A percentile compares a stretch with the other conserved stretches of the same genome.
Conservation (phyloP, 1,139 yeast genomes). For the Geotrichum cucujoidarum region DNA sequence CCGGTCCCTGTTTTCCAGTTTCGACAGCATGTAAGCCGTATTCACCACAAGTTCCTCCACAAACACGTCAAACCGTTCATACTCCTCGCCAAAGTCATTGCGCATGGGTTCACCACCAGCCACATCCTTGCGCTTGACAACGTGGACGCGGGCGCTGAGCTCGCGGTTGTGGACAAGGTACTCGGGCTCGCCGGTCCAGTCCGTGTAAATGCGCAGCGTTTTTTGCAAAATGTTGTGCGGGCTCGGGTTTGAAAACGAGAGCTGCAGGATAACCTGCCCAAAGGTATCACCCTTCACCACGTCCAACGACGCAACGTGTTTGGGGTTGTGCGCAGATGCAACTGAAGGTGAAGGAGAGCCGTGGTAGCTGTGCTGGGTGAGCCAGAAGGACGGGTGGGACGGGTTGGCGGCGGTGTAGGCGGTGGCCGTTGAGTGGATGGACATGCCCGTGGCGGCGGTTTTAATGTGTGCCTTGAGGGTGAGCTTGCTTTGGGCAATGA, state of each 20-base stretch:
- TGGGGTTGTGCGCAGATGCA: not conserved
- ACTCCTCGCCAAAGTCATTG: slow-evolving; percentile 22
- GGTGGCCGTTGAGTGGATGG: not conserved
- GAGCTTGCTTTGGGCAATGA: slow-evolving; percentile 22
- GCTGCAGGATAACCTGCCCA: slow-evolving; percentile 23
- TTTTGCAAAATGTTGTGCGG: slow-evolving; percentile 20
- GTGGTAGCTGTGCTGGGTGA: not conserved
- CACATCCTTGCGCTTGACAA: slow-evolving; percentile 15
- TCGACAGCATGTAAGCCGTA: slow-evolving; percentile 23
- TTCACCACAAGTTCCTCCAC: slow-evolving; percentile 24
- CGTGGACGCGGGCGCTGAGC: slow-evolving; percentile 23
- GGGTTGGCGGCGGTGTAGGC: too few species aligned
- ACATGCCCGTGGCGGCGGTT: slow-evolving; percentile 1
- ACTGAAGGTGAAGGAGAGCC: not conserved
- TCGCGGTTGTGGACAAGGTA: slow-evolving; percentile 24
- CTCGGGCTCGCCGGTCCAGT: slow-evolving; percentile 24
- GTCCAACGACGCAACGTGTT: slow-evolving; percentile 18
- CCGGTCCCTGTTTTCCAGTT: too few species aligned
- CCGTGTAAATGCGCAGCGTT: slow-evolving; percentile 23
- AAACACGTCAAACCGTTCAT: slow-evolving; percentile 20
- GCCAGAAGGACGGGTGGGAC: not conserved
- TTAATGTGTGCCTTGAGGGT: slow-evolving; percentile 10
- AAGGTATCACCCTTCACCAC: slow-evolving; percentile 24
- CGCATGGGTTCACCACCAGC: slow-evolving; percentile 9
- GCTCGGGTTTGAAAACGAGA: slow-evolving; percentile 13